Evolutionary conservation across 306 rosid species (phyloP), one percentile per base, ranked within the genome.

Genomic region (Styphnolobium japonicum): DNA sequence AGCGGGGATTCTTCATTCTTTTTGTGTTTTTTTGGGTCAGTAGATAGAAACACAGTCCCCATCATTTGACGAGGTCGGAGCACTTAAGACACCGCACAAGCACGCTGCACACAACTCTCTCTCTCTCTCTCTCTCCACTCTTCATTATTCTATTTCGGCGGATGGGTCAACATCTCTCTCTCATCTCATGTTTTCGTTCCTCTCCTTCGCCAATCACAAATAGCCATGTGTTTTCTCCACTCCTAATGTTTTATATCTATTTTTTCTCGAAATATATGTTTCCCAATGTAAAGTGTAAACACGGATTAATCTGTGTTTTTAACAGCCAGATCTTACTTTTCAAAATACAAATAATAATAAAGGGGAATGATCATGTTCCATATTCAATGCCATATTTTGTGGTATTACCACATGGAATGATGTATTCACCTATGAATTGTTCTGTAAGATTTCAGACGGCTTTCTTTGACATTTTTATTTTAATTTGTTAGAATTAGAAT

Each of bases 1-100:
- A 16, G 18, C 46, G 51, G 15, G 67, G 84, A 86, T 86, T 81
- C 84, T 76, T 78, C 16, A 21, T 40, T 21, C 25, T 56, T 76
- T 65, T 73, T 60, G 37, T 57, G 53, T 15, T 9, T 22, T 77
- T 63, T 18, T 29, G 18, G 46, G 16, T 33, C 6, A 3, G 25
- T 3, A 7, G 37, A 25, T n/a, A 71, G 12, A 71, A 51, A 18
- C 58, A 75, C 39, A 40, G 57, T 18, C 12, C 0, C 18, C 27
- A 14, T 33, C n/a, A 62, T 6, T 75, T 43, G 4, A 75, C 55
- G 45, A 74, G 22, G 53, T 39, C 2, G 29, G 19, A 15, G 36
- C 36, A 34, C 27, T 58, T 16, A 22, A 76, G 56, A 36, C 43
- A 52, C 45, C 43, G 29, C 22, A 23, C 81, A 4, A 31, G 7